phyloP scores from a whole-genome alignment of 148 eudicot species.

The Heliosperma pusillum region DNA sequence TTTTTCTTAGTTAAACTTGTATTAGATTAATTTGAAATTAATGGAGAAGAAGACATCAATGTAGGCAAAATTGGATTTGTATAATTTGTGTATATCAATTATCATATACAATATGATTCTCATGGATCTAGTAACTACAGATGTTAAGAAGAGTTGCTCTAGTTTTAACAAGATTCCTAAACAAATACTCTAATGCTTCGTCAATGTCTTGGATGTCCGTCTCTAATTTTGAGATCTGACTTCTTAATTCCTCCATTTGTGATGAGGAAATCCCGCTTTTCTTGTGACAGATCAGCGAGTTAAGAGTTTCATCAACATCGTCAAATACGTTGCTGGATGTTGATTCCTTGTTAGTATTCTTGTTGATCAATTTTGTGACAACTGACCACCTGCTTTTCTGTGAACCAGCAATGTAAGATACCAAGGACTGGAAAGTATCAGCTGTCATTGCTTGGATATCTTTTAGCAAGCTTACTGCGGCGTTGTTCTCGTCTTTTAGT shows the following conservation, averaged over 20 bases:
- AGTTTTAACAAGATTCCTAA: conserved; percentile 39
- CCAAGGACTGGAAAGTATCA: conserved; percentile 8
- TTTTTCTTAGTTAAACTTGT: background rate
- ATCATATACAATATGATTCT: no score
- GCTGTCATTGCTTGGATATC: conserved; percentile 8
- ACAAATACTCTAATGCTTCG: conserved; percentile 36
- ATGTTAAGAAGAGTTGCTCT: conserved; percentile 52
- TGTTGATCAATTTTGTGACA: conserved; percentile 6
- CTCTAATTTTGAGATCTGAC: conserved; percentile 26
- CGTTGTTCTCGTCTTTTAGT: background rate
- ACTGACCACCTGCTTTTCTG: conserved; percentile 18
- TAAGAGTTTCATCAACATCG: conserved; percentile 10
- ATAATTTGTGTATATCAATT: no score
- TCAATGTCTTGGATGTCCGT: conserved; percentile 35
- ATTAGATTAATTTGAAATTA: background rate
- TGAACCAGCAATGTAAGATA: conserved; percentile 10
- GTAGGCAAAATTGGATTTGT: no score
- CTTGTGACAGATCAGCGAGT: conserved; percentile 19
- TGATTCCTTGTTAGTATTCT: background rate
- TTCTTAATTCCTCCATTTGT: conserved; percentile 20
- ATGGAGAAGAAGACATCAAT: background rate
- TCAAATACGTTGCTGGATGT: conserved; percentile 9
- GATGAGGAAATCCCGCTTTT: conserved; percentile 12
- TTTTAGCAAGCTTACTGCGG: background rate
- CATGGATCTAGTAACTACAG: no score